Evolutionary conservation across 805 yeast genomes (phyloP).

Genomic region (Aciculoconidium aculeatum): DNA sequence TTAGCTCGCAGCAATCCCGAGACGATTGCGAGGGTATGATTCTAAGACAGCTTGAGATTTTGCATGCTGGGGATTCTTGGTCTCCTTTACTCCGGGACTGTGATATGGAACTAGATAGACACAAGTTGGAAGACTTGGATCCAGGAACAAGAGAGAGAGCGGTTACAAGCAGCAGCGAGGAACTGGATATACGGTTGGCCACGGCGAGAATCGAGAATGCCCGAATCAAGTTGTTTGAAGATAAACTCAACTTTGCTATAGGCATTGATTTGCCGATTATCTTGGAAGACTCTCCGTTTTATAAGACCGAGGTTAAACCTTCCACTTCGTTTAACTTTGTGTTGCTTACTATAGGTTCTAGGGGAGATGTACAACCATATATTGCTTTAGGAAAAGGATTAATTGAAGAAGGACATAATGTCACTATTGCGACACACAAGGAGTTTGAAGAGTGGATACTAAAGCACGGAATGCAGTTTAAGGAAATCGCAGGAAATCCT

Average conservation of each 20-base stretch:
- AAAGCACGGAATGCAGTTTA: constrained; percentile 60
- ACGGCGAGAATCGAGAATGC: constrained; percentile 44
- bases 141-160: constrained; percentile 1
- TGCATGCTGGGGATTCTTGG: constrained; percentile 20
- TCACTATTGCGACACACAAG: constrained; percentile 76
- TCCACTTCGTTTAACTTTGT: constrained; percentile 52
- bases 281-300: constrained; percentile 57
- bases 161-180: constrained; percentile 1
- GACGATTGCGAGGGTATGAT: constrained; percentile 66
- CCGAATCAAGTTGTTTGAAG: constrained; percentile 61
- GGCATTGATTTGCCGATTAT: constrained; percentile 67
- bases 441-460: constrained; percentile 79
- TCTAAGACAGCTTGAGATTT: constrained; percentile 44
- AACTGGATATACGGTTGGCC: constrained; percentile 12
- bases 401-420: constrained; percentile 73
- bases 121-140: no score
- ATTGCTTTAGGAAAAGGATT: constrained; percentile 83
- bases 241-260: constrained; percentile 49
- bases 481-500: constrained; percentile 85
- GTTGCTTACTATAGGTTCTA: constrained; percentile 82
- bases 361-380: constrained; percentile 97
- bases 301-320: constrained; percentile 48
- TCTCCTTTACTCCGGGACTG: constrained; percentile 18
- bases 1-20: constrained; percentile 54
- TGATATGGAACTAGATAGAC: constrained; percentile 14